phyloP scores from a whole-genome alignment of 2,329 filamentous ascomycete species.

The Penicillium occitanis region DNA sequence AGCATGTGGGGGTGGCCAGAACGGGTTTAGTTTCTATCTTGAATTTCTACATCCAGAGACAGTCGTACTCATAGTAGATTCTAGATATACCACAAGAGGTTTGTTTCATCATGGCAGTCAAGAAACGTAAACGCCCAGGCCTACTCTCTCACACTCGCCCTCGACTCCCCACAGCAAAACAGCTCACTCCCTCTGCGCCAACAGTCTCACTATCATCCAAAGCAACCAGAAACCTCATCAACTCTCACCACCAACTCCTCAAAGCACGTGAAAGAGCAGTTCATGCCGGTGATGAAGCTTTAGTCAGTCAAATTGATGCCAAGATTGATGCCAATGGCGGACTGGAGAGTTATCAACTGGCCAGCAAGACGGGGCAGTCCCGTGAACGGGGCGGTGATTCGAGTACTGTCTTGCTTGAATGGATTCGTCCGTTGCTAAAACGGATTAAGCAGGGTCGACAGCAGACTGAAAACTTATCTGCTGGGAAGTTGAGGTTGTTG shows the following conservation, averaged over 20 bases:
- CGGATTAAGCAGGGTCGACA: conserved; percentile 24
- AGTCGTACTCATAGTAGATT: not conserved
- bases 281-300: conserved; percentile 44
- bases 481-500: conserved; percentile 62
- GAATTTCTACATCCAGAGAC: not conserved
- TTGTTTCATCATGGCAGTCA: conserved; percentile 29
- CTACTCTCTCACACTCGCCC: conserved; percentile 50
- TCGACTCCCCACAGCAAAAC: conserved; percentile 39
- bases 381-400: conserved; percentile 63
- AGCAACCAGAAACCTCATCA: conserved; percentile 59
- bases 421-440: conserved; percentile 47
- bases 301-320: conserved; percentile 46
- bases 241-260: conserved; percentile 59
- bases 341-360: conserved; percentile 60
- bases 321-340: conserved; percentile 60
- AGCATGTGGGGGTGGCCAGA: not conserved
- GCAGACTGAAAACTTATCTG: conserved; percentile 22
- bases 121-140: conserved; percentile 36
- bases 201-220: conserved; percentile 52
- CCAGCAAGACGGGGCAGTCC: conserved; percentile 63
- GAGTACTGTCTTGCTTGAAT: conserved; percentile 59
- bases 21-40: not conserved
- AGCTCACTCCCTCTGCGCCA: conserved; percentile 21
- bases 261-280: conserved; percentile 57
- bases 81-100: not conserved